Evolutionary conservation across 768 basidiomycete genomes (phyloP), one percentile per base, ranked within the genome.

Genomic region (Podaxis sp.): DNA sequence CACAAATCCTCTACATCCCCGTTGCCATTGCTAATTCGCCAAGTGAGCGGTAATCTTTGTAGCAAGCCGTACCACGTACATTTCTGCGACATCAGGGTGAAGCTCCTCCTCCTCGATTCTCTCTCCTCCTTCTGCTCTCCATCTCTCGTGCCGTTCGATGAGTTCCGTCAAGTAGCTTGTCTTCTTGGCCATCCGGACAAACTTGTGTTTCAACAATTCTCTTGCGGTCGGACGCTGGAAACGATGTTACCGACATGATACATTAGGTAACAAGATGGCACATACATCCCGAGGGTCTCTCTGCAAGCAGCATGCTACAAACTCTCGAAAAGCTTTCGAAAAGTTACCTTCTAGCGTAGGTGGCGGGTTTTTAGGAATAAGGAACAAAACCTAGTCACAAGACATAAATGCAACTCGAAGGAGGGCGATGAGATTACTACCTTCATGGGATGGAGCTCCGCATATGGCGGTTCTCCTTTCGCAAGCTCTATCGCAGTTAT

Each of bases 391-490:
- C 94, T 96, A 67, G 8, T 49, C n/a, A 43, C 19, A 57, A 65
- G 25, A 37, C 7, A 29, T 46, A 11, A 25, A 67, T 83, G 52
- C 60, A 11, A 25, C 17, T 25, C 22, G 1, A 22, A n/a, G 33
- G n/a, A 38, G 12, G 19, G 19, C 8, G 15, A 9, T 38, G 55
- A 49, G 29, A 49, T 29, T 5, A 38, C n/a, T 53, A 93, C 96
- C 84, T 98, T 98, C 97, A 99, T 98, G 4, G 97, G 97, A 76
- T 99, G 97, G 47, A 98, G 78, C 68, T 98, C 96, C 1, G 97
- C 96, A 70, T 98, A 98, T 2, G 97, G 97, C 40, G 97, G 97
- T 72, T 98, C 96, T 29, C 96, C 96, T 74, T 91, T 96, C 1
- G 97, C 97, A 68, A 99, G 81, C 73, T 99, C 97, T 67, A 98